Evolutionary conservation across 1,284 basidiomycete species (phyloP), one percentile per base, ranked within the genome.

Genomic region (Austropuccinia psidii): DNA sequence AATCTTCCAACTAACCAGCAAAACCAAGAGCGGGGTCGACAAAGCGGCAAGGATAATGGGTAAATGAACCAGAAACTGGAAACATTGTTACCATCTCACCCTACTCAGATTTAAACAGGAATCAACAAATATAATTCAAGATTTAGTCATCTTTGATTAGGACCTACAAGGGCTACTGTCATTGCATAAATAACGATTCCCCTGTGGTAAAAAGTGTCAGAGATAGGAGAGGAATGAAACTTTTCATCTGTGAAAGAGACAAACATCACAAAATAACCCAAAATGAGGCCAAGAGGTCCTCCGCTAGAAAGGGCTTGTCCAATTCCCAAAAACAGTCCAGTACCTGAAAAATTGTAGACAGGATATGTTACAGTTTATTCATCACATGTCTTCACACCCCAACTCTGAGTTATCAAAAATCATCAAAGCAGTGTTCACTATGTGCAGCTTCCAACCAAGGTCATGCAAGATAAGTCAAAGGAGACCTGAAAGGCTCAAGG

Each of bases 281-380:
- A 75, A 45, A 82, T 80, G 4, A 82, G 78, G 61, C 82, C 82
- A 19, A 81, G 77, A 1, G 83, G 84, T 15, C 83, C 84, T 60
- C 81, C 83, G 21, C 78, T 77, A 17, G 80, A 77, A 21, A 85
- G 78, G 9, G 82, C 81, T 67, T 84, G 82, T 24, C 90, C 91
- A 15, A 88, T 87, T 75, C 90, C 90, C 50, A 93, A 83, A 83
- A 93, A 93, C 49, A 81, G 77, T 57, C 80, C 80, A 1, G 80
- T 81, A 13, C 80, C 79, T 67, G 78, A 79, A 52, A 76, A 76
- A 35, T 47, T 35, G 17, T 21, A 24, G 24, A n/a, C 37, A 39
- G 35, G 7, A 43, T 2, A 58, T 67, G 29, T 52, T 35, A 62
- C 41, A 62, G 35, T 19, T n/a, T n/a, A n/a, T n/a, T n/a, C n/a